Percentiles rank a stretch among this genome's conserved stretches.
Evolutionary conservation across 805 yeast species (phyloP).

Genomic region (Kluyveromyces siamensis): DNA sequence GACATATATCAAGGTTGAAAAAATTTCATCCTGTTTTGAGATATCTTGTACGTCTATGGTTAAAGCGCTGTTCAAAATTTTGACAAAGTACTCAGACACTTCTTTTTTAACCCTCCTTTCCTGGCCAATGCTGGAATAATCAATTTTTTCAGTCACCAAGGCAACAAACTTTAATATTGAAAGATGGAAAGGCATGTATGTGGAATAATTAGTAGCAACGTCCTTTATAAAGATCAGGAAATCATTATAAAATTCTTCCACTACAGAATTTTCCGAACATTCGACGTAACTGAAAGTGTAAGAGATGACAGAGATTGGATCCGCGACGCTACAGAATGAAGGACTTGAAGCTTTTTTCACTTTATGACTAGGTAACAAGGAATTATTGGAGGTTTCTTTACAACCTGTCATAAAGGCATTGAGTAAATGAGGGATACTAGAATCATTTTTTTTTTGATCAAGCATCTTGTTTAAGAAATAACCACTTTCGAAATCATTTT

Average conservation of each 20-base stretch:
- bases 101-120: constrained; percentile 53
- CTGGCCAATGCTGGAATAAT: constrained; percentile 52
- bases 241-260: constrained; percentile 69
- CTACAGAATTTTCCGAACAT: constrained; percentile 63
- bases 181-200: constrained; percentile 43
- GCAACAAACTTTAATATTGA: constrained; percentile 44
- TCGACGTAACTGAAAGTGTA: constrained; percentile 55
- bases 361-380: constrained; percentile 12
- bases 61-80: constrained; percentile 27
- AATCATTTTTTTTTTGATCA: constrained; percentile 75
- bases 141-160: constrained; percentile 45
- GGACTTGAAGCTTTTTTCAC: constrained; percentile 23
- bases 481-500: constrained; percentile 18
- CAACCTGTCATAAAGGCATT: constrained; percentile 27
- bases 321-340: constrained; percentile 38
- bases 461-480: constrained; percentile 47
- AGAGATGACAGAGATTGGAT: constrained; percentile 36
- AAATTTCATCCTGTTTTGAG: constrained; percentile 7
- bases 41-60: constrained; percentile 13
- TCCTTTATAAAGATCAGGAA: constrained; percentile 54
- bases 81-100: constrained; percentile 35
- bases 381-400: constrained; percentile 13
- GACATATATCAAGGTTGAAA: constrained; percentile 11
- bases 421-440: constrained; percentile 61
- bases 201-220: constrained; percentile 36